Base-by-base conservation (phyloP, 2,329 filamentous ascomycete species). In the Epichloe amarillans region DNA sequence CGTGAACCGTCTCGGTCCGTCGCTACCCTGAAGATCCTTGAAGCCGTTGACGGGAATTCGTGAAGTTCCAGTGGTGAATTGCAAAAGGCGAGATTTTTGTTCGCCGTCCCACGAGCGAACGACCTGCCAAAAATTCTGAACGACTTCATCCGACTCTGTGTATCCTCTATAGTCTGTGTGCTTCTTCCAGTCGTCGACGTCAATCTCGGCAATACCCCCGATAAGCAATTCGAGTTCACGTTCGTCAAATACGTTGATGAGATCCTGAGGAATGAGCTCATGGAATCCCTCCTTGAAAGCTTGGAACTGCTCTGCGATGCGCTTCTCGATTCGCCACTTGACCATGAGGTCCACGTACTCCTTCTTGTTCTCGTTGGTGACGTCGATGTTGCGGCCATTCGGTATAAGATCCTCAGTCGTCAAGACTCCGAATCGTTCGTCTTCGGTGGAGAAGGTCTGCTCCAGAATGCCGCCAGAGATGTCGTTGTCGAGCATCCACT, bases 141-240 rank as follows among this genome's bases (percentile, higher is more conserved):
- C 93, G 26, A 98, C 93, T 64, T 96, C 88, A 61, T 98, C 93
- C 52, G 84, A 89, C 71, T 98, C 93, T 10, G 94, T 96, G 76
- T 98, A 98, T 50, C 93, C 93, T 60, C 93, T 86, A 70, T 98
- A 98, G 65, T 98, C 93, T 45, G 93, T 98, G 72, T 98, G 93
- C 76, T 98, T 98, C 84, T 98, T 97, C 93, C 93, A 98, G 70
- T 98, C 93, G 54, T 98, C 93, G 15, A 98, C 91, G 63, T 98
- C 93, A 59, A 98, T 98, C 70, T 98, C 93, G n/a, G 93, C 93
- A 61, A 98, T 98, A 77, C 93, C 93, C 58, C 93, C 93, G 64
- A 98, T 97, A 59, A 98, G 77, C 58, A 98, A 72, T 70, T 98
- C 93, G 46, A 98, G 76, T 69, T 98, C 93, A 61, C 93, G 86